Evolutionary conservation across 495 filamentous ascomycete genomes (phyloP), one percentile per base, ranked within the genome.

Genomic region (Podospora pseudocomata): DNA sequence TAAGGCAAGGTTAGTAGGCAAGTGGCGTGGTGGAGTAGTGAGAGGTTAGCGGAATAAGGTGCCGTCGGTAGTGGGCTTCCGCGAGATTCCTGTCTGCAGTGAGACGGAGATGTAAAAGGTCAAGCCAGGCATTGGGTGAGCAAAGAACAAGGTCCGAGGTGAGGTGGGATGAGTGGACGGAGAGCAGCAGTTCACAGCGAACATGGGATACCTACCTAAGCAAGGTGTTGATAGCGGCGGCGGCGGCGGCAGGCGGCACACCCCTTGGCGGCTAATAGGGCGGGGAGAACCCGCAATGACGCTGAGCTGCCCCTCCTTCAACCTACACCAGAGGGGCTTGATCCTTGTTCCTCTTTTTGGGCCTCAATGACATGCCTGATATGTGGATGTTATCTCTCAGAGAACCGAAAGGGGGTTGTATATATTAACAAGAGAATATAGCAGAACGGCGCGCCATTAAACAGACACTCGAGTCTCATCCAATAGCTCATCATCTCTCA

Each of bases 201-300:
- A 23, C n/a, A 58, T 58, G 55, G 55, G 55, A 18, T 13, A 49
- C 9, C 23, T 23, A 23, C 23, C 23, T 23, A 23, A 23, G 23
- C 39, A 49, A 9, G 39, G 39, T 49, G 39, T 49, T 49, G 39
- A 49, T 49, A 49, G 39, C 39, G 39, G 39, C 39, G 39, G 39
- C 39, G 39, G 39, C 39, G 39, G 39, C 39, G 39, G 39, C 39
- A 49, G 39, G 39, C 39, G 39, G 39, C 39, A 49, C 30, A 23
- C 23, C 23, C 39, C 23, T 58, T 19, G 55, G 55, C 55, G 55
- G 55, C 55, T 58, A 20, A 58, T 58, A 58, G 55, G 55, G 55
- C 55, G 55, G 55, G 55, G 55, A 58, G 55, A 58, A 58, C 55
- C 55, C 55, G 23, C 55, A 58, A 26, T 58, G 55, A 58, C 55